These are phyloP conservation scores for Sisymbrium altissimum DNA, from an alignment of 345 rosid genomes.

Conservation along the genomic window DNA sequence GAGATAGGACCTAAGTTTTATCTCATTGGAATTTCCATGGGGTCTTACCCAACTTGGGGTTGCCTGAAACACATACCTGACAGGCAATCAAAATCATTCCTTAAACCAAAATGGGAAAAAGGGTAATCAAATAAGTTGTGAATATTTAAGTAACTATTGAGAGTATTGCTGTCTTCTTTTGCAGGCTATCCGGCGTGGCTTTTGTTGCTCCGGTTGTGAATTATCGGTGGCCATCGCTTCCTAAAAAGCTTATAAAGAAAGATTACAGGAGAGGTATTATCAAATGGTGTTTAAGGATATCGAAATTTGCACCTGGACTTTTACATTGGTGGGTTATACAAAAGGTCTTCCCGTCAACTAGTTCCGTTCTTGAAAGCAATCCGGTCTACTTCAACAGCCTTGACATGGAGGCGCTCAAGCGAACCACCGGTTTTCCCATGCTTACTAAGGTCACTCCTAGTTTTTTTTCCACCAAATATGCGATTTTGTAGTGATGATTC, in stretches of 20 bases:
- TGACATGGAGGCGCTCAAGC: slow-evolving; percentile 65
- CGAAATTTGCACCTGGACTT: slow-evolving; percentile 60
- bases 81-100: slow-evolving; percentile 42
- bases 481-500: background rate
- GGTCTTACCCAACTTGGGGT: slow-evolving; percentile 83
- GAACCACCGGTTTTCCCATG: slow-evolving; percentile 73
- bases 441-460: slow-evolving; percentile 53
- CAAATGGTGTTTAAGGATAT: slow-evolving; percentile 50
- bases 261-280: slow-evolving; percentile 57
- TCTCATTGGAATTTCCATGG: slow-evolving; percentile 83
- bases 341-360: slow-evolving; percentile 55
- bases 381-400: slow-evolving; percentile 58
- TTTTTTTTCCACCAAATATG: background rate
- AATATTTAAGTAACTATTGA: background rate
- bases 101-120: background rate
- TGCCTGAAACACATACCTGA: slow-evolving; percentile 82
- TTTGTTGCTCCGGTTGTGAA: slow-evolving; percentile 73
- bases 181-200: slow-evolving; percentile 80
- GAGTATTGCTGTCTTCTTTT: background rate
- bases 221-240: slow-evolving; percentile 82
- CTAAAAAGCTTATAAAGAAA: slow-evolving; percentile 45
- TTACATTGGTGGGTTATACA: slow-evolving; percentile 80
- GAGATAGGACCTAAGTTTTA: slow-evolving; percentile 68
- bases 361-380: slow-evolving; percentile 50
- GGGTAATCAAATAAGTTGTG: background rate